A percentile compares a stretch with the other conserved stretches of the same genome.
These are phyloP conservation scores for Coleophoma eucalyptorum DNA, from an alignment of 2,329 filamentous ascomycete species.

Conservation along the genomic window DNA sequence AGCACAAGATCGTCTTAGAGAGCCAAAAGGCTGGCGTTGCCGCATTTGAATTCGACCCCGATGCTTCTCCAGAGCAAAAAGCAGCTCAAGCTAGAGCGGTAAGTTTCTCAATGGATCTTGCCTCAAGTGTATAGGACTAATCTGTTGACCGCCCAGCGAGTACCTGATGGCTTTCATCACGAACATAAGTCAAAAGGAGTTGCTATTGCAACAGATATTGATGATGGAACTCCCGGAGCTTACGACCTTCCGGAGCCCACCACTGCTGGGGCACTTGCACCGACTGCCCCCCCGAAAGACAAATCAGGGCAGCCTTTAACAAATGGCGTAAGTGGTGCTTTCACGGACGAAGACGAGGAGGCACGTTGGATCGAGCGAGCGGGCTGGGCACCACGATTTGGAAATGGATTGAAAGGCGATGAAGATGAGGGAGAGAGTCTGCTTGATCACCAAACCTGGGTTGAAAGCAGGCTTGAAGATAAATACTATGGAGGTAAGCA, in stretches of 20 bases:
- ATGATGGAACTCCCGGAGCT: conserved; percentile 63
- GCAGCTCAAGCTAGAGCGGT: conserved; percentile 74
- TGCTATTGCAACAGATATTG: conserved; percentile 74
- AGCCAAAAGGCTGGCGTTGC: conserved; percentile 74
- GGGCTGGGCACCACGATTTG: conserved; percentile 88
- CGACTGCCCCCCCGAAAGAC: conserved; percentile 38
- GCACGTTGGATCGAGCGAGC: conserved; percentile 54
- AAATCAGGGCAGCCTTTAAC: conserved; percentile 42
- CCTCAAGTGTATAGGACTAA: neutral
- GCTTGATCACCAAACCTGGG: conserved; percentile 81
- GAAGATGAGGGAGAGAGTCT: conserved; percentile 58
- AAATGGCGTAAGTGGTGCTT: conserved; percentile 37
- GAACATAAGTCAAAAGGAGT: conserved; percentile 59
- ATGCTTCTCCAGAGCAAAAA: conserved; percentile 82
- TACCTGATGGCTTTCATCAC: conserved; percentile 62
- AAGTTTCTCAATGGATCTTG: conserved; percentile 31
- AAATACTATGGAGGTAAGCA: conserved; percentile 79
- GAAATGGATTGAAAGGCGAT: conserved; percentile 52
- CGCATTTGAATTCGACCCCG: conserved; percentile 82
- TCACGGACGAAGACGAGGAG: conserved; percentile 48
- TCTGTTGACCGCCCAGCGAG: conserved; percentile 37
- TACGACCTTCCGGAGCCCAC: conserved; percentile 76
- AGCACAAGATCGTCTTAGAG: conserved; percentile 72
- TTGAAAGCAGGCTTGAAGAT: conserved; percentile 82
- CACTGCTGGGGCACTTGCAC: conserved; percentile 63